phyloP scores from a whole-genome alignment of 805 yeast species.

The Lipomyces starkeyi region DNA sequence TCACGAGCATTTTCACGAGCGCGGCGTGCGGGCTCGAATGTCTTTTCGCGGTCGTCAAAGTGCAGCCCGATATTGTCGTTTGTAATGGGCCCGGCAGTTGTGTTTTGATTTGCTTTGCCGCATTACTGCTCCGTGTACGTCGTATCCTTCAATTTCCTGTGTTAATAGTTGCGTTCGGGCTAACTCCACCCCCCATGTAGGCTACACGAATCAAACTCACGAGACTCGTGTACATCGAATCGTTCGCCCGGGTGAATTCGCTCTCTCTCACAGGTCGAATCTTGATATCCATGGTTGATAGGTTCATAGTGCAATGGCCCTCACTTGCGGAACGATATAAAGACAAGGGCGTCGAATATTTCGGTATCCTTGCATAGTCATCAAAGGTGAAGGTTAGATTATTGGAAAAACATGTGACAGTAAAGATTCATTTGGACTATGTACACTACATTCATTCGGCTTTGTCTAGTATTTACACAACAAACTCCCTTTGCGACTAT shows the following conservation, averaged over 20 bases:
- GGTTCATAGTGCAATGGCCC: slow-evolving; percentile 92
- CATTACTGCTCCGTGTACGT: slow-evolving; percentile 56
- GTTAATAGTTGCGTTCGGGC: background rate
- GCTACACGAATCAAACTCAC: slow-evolving; percentile 46
- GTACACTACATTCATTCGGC: background rate
- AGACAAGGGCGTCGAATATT: slow-evolving; percentile 63
- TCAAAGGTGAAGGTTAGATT: too few species aligned
- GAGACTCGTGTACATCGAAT: slow-evolving; percentile 78
- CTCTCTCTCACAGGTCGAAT: slow-evolving; percentile 80
- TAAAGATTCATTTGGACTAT: background rate
- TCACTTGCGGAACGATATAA: slow-evolving; percentile 57
- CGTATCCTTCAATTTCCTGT: slow-evolving; percentile 11
- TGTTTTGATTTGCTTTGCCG: slow-evolving; percentile 67
- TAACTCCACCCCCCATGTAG: background rate
- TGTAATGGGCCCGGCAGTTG: slow-evolving; percentile 85
- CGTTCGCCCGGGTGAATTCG: slow-evolving; percentile 77
- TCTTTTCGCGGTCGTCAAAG: slow-evolving; percentile 40
- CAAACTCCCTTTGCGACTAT: too few species aligned
- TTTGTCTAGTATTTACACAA: background rate
- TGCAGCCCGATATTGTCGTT: slow-evolving; percentile 52
- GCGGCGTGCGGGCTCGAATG: slow-evolving; percentile 48
- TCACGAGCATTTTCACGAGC: slow-evolving; percentile 57
- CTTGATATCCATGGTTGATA: slow-evolving; percentile 70
- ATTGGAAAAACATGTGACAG: background rate
- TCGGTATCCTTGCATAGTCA: slow-evolving; percentile 72